Evolutionary conservation across 2,329 filamentous ascomycete species (phyloP).

Genomic region (Ascomycota sp.): DNA sequence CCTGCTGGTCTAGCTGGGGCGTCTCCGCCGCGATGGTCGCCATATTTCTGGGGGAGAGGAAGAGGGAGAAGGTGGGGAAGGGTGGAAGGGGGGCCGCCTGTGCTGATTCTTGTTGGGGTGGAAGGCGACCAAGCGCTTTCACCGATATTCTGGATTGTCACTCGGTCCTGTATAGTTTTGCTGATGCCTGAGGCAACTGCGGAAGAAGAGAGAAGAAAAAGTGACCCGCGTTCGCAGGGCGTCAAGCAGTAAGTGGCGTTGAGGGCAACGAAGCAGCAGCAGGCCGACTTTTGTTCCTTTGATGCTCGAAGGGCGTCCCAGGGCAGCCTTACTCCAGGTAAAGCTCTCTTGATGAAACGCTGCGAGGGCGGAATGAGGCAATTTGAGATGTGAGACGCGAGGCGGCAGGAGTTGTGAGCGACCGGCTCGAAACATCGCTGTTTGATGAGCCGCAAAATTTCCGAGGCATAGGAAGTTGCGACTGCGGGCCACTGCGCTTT

Average conservation of each 20-base stretch:
- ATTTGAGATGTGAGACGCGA: constrained; percentile 4
- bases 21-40: constrained; percentile 13
- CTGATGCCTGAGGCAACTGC: too few relatives aligned
- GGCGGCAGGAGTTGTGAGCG: constrained; percentile 5
- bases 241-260: too few relatives aligned
- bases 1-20: constrained; percentile 28
- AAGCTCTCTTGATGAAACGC: constrained; percentile 6
- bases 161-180: too few relatives aligned
- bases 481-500: too few relatives aligned
- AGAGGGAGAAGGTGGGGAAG: background rate
- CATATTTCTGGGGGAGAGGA: constrained; percentile 10
- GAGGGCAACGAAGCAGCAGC: constrained; percentile 6
- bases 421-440: background rate
- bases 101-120: background rate
- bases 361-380: constrained; percentile 2
- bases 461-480: background rate
- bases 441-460: constrained; percentile 1
- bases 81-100: constrained; percentile 1
- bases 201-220: too few relatives aligned
- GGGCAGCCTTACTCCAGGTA: constrained; percentile 20
- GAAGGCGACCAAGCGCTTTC: too few relatives aligned
- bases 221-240: too few relatives aligned
- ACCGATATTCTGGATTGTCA: too few relatives aligned
- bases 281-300: constrained; percentile 10
- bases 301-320: constrained; percentile 2